Conservation (phyloP, 2,329 filamentous ascomycete genomes). For the Tolypocladium nubicola region DNA sequence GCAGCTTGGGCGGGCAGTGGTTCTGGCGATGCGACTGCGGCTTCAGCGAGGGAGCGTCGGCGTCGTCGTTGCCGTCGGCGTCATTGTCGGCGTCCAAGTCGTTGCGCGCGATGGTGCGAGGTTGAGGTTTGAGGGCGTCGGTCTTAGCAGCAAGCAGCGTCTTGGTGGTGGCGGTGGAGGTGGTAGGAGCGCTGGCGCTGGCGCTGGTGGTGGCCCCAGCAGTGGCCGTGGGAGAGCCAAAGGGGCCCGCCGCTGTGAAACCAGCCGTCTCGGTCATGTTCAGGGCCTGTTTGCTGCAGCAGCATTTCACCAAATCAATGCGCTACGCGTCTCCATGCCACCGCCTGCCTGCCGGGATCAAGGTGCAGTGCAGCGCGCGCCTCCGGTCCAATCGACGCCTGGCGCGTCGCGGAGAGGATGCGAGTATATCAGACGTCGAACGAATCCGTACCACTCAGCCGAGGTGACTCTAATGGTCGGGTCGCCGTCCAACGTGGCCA, state of each 20-base stretch:
- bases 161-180: slow-evolving; percentile 4
- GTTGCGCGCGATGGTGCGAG: neutral
- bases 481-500: neutral
- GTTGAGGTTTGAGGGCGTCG: neutral
- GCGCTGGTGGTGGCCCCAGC: slow-evolving; percentile 3
- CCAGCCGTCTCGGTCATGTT: slow-evolving; percentile 15
- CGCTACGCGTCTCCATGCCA: neutral
- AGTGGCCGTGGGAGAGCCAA: slow-evolving; percentile 7
- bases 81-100: slow-evolving; percentile 10
- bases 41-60: neutral
- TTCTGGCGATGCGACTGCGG: neutral
- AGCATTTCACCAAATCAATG: neutral
- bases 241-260: slow-evolving; percentile 17
- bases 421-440: neutral
- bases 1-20: neutral
- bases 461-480: neutral
- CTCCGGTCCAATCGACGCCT: neutral
- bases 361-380: neutral
- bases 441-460: neutral
- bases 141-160: neutral
- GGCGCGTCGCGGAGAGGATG: neutral
- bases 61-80: neutral
- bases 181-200: slow-evolving; percentile 2
- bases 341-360: neutral
- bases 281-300: neutral